phyloP scores from a whole-genome alignment of 2,329 filamentous ascomycete species.

The Nemania abortiva region DNA sequence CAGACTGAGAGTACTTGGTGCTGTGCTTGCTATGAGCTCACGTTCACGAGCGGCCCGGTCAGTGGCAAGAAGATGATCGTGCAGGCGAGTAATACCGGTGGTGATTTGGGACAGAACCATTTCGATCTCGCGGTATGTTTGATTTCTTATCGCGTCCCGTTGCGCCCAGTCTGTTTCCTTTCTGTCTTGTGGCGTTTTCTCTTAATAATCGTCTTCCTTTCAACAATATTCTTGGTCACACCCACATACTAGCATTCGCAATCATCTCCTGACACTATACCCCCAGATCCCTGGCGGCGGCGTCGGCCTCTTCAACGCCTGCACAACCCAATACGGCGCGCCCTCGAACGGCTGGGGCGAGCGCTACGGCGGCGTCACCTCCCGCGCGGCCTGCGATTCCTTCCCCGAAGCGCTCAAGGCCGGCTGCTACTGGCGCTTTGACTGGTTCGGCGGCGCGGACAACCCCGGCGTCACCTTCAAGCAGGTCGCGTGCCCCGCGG shows the following conservation, averaged over 20 bases:
- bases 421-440: slow-evolving; percentile 73
- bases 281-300: slow-evolving; percentile 63
- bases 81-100: slow-evolving; percentile 70
- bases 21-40: slow-evolving; percentile 72
- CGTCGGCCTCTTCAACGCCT: slow-evolving; percentile 65
- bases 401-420: slow-evolving; percentile 66
- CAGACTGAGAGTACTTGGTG: slow-evolving; percentile 72
- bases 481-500: slow-evolving; percentile 67
- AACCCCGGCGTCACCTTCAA: slow-evolving; percentile 68
- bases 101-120: slow-evolving; percentile 65
- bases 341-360: slow-evolving; percentile 65
- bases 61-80: slow-evolving; percentile 70
- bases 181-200: no score
- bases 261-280: background rate
- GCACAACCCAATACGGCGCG: slow-evolving; percentile 59
- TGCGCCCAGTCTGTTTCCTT: background rate
- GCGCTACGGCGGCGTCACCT: slow-evolving; percentile 68
- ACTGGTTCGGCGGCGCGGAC: slow-evolving; percentile 71
- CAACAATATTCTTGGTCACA: no score
- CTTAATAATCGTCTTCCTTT: no score
- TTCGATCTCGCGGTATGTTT: slow-evolving; percentile 63
- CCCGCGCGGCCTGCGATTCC: slow-evolving; percentile 62
- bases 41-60: slow-evolving; percentile 67
- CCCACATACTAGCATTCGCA: background rate
- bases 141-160: no score